Percentiles rank a stretch among this genome's conserved stretches.
phyloP scores from a whole-genome alignment of 73 alveolate genomes.

The Paramecium octaurelia region DNA sequence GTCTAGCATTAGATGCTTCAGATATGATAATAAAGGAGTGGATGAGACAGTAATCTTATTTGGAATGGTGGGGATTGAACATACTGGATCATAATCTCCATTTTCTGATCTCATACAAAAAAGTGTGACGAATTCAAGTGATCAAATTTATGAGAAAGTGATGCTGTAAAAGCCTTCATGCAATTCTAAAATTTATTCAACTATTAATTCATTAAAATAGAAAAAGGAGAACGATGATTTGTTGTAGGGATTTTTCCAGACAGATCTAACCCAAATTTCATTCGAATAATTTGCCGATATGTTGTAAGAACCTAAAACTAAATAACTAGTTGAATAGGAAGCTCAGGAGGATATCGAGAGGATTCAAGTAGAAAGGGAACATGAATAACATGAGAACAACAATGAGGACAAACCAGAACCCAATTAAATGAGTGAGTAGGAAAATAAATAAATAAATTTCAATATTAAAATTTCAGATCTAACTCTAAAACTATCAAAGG shows the following conservation, averaged over 20 bases:
- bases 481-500: background rate
- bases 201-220: background rate
- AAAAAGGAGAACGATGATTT: background rate
- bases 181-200: background rate
- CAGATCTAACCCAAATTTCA: background rate
- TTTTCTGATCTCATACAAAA: background rate
- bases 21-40: background rate
- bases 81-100: background rate
- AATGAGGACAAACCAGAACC: background rate
- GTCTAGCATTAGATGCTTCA: background rate
- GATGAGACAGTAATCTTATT: background rate
- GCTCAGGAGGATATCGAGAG: background rate
- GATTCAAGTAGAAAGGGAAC: background rate
- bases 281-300: background rate
- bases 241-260: background rate
- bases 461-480: background rate
- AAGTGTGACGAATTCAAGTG: background rate
- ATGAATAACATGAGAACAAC: background rate
- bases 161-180: background rate
- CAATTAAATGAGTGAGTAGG: background rate
- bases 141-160: background rate
- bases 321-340: background rate
- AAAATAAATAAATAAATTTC: background rate
- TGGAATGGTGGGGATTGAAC: conserved; percentile 15
- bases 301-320: background rate